Evolutionary conservation across 257 asterid species (phyloP).

Genomic region (Leonotis leonurus): DNA sequence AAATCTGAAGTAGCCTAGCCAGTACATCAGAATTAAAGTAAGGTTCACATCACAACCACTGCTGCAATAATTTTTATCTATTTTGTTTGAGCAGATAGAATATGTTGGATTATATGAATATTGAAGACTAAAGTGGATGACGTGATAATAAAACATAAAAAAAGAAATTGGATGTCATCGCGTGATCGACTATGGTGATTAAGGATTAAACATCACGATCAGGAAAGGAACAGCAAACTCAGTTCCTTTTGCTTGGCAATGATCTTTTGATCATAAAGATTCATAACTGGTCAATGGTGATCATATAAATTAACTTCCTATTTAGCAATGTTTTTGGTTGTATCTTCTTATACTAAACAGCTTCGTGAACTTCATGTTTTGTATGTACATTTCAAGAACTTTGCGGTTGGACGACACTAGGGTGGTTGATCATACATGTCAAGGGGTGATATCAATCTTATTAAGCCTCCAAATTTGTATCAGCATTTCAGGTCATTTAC

Average conservation of each 20-base stretch:
- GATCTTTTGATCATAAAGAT: background rate
- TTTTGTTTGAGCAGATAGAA: background rate
- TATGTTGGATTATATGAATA: background rate
- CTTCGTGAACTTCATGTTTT: constrained; percentile 1
- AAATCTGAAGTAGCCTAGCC: too few relatives aligned
- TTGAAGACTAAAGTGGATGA: background rate
- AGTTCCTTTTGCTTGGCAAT: background rate
- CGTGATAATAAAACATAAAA: too few relatives aligned
- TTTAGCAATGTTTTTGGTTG: background rate
- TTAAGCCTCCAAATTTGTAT: constrained; percentile 2
- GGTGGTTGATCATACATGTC: background rate
- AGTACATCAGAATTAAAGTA: too few relatives aligned
- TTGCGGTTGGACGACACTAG: background rate
- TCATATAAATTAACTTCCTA: background rate
- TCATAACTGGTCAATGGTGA: background rate
- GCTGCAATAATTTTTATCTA: background rate
- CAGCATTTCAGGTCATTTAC: background rate
- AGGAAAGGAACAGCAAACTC: background rate
- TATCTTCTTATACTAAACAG: background rate
- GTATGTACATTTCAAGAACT: constrained; percentile 2
- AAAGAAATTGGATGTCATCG: too few relatives aligned
- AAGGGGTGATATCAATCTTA: background rate
- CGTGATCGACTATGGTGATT: background rate
- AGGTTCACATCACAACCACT: too few relatives aligned
- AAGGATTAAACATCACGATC: background rate